Evolutionary conservation across 352 stramenopile genomes (phyloP), one percentile per base, ranked within the genome.

Genomic region (Phytophthora hybrid): DNA sequence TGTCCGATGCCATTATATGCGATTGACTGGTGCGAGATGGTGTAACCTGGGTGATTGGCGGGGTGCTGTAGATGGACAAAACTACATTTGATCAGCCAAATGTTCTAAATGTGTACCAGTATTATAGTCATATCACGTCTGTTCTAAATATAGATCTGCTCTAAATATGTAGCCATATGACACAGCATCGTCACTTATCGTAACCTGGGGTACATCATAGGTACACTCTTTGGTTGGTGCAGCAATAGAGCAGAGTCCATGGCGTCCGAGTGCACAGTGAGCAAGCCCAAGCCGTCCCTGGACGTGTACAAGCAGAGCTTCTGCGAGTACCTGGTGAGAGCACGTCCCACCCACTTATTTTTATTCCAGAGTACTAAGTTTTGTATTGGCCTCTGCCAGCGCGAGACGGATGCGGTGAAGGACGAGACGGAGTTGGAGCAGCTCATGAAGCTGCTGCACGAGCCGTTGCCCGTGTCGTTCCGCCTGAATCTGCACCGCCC

Each of bases 221-320:
- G 9, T 68, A 73, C 65, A 62, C 11, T 68, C 5, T n/a, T 23
- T 71, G 39, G 29, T 62, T 77, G 63, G 63, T 70, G 71, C 26
- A 52, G 63, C 51, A 63, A 14, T n/a, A 29, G 7, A 23, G 19
- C n/a, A 26, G n/a, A 26, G 6, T 66, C 57, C 5, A 69, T 76
- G 65, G n/a, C 62, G n/a, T n/a, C n/a, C n/a, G n/a, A n/a, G n/a
- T n/a, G n/a, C 59, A 76, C 55, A n/a, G 19, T 39, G 14, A 72
- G 53, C 63, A 78, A 74, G 59, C 31, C 80, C 31, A 92, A 89
- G 72, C 74, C 84, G 46, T 77, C 86, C 21, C 76, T 94, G 14
- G 88, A 89, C 63, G 76, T 92, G 47, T 95, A 86, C 83, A 94
- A 95, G 76, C 81, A 91, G 65, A 93, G 86, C 70, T 95, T 96